phyloP scores from a whole-genome alignment of 257 asterid species.

The Leptodermis oblonga region DNA sequence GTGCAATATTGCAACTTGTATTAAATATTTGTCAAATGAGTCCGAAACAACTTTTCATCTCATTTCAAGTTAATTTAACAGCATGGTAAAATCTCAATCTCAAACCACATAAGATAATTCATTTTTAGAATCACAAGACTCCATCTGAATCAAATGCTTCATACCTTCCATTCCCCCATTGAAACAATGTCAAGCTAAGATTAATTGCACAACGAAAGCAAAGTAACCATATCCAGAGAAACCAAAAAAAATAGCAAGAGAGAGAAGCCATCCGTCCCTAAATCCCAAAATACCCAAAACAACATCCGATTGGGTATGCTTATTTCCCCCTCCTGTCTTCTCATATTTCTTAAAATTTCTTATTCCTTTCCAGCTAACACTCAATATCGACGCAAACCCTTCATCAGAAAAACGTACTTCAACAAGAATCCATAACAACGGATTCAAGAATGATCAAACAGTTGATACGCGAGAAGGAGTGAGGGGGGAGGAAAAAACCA shows the following conservation, averaged over 20 bases:
- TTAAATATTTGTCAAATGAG: not conserved
- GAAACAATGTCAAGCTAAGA: not conserved
- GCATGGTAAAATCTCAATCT: not conserved
- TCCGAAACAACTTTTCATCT: not conserved
- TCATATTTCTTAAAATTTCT: not conserved
- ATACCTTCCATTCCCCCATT: too few species aligned
- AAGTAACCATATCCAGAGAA: too few species aligned
- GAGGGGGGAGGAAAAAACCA: not conserved
- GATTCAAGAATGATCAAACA: not conserved
- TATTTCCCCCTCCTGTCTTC: not conserved
- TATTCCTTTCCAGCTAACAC: not conserved
- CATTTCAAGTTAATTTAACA: not conserved
- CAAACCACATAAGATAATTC: too few species aligned
- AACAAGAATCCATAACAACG: not conserved
- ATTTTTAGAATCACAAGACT: not conserved
- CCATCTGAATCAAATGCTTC: not conserved
- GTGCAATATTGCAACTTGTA: not conserved
- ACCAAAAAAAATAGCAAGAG: not conserved
- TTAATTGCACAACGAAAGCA: not conserved
- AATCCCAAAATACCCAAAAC: too few species aligned
- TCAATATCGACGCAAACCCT: not conserved
- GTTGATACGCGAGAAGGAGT: not conserved
- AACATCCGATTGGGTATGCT: not conserved
- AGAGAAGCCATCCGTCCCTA: not conserved
- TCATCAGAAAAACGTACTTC: not conserved